These are phyloP conservation scores for Cyberlindnera petersonii DNA, from an alignment of 805 yeast genomes.

Conservation along the genomic window DNA sequence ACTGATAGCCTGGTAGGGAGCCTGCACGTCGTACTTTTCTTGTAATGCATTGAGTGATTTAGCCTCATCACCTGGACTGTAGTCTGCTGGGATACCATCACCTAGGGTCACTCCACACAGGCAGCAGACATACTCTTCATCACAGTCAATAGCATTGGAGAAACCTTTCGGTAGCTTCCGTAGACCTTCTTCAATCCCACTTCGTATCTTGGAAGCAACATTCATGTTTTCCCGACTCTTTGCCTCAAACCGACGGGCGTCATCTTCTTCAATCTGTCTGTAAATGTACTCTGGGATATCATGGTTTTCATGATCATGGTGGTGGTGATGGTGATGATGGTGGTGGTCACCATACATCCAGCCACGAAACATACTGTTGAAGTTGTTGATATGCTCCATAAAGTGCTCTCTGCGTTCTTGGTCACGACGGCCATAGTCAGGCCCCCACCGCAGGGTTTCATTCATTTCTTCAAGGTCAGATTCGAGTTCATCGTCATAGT, in stretches of 20 bases:
- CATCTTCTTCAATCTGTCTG: conserved; percentile 19
- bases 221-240: conserved; percentile 12
- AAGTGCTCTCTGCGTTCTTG: too few species aligned
- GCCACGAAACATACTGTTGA: too few species aligned
- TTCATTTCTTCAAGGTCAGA: conserved; percentile 7
- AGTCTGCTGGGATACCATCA: conserved; percentile 60
- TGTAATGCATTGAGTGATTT: conserved; percentile 30
- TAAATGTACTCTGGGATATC: conserved; percentile 14
- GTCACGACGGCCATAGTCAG: too few species aligned
- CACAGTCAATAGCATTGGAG: conserved; percentile 29
- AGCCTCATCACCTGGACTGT: conserved; percentile 31
- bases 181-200: not conserved
- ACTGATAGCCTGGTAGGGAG: conserved; percentile 62
- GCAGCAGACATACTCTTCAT: conserved; percentile 49
- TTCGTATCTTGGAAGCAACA: conserved; percentile 2
- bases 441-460: too few species aligned
- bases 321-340: not conserved
- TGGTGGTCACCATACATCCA: not conserved
- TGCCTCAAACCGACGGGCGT: conserved; percentile 16
- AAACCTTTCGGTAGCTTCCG: conserved; percentile 2
- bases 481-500: conserved; percentile 8
- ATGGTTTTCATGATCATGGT: conserved; percentile 14
- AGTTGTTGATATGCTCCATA: too few species aligned
- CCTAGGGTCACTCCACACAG: conserved; percentile 74
- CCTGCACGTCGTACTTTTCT: conserved; percentile 37